These are phyloP conservation scores for Kondoa subrosea DNA, from an alignment of 768 basidiomycete species.

Conservation along the genomic window DNA sequence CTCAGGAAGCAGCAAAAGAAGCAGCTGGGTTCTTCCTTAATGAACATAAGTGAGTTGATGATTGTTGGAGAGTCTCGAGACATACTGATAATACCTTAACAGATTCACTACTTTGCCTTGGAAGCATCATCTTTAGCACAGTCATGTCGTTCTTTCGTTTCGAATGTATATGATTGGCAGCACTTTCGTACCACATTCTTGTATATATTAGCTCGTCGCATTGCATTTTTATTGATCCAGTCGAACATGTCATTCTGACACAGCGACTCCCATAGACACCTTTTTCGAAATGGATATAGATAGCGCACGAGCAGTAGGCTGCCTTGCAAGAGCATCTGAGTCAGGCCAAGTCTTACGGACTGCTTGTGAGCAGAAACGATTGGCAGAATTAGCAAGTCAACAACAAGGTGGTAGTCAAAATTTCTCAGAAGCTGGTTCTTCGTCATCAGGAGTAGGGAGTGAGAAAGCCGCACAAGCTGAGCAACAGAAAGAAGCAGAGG, in stretches of 20 bases:
- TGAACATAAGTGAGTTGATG: background rate
- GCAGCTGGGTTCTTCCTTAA: background rate
- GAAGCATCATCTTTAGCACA: background rate
- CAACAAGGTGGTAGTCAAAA: background rate
- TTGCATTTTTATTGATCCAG: too few species aligned
- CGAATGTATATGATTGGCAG: too few species aligned
- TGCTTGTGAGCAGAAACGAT: conserved; percentile 2
- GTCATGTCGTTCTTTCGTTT: too few species aligned
- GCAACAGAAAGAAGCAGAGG: background rate
- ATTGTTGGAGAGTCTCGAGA: background rate
- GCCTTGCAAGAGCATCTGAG: background rate
- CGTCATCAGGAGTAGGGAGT: background rate
- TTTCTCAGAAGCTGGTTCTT: background rate
- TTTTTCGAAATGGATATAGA: conserved; percentile 6
- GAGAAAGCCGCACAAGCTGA: background rate
- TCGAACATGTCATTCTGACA: too few species aligned
- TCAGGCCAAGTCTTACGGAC: too few species aligned
- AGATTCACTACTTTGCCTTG: background rate
- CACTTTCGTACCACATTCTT: too few species aligned
- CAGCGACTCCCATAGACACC: too few species aligned
- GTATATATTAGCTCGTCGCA: background rate
- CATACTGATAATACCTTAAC: background rate
- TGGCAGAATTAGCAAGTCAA: background rate
- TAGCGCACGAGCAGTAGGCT: background rate
- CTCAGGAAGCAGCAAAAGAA: background rate